phyloP scores from a whole-genome alignment of 352 stramenopile genomes.

The Globisporangium megalacanthum region DNA sequence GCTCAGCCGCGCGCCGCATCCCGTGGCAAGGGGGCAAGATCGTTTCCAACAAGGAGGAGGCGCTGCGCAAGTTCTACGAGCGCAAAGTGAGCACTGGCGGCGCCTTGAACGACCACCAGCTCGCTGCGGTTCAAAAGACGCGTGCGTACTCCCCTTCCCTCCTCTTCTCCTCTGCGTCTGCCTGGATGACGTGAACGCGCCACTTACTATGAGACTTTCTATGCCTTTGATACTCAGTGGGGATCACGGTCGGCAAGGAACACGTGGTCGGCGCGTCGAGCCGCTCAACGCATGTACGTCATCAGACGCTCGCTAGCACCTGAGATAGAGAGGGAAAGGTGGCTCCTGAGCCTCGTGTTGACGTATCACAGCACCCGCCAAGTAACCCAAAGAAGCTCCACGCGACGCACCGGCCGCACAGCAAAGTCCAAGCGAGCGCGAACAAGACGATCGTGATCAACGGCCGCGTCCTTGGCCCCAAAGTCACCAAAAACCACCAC shows the following conservation, averaged over 20 bases:
- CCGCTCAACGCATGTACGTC: not conserved
- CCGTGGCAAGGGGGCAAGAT: slow-evolving; percentile 80
- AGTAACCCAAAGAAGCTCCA: slow-evolving; percentile 44
- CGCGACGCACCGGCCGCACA: slow-evolving; percentile 34
- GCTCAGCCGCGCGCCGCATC: slow-evolving; percentile 30
- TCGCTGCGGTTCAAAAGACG: slow-evolving; percentile 36
- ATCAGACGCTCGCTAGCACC: not conserved
- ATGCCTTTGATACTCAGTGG: slow-evolving; percentile 8
- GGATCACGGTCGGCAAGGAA: slow-evolving; percentile 16
- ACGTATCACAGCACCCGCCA: not conserved
- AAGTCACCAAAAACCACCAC: slow-evolving; percentile 19
- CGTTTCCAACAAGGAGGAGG: slow-evolving; percentile 80
- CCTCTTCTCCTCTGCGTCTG: not conserved
- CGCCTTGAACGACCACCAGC: slow-evolving; percentile 41
- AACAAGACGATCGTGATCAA: slow-evolving; percentile 49
- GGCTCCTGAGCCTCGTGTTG: not conserved
- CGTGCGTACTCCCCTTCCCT: slow-evolving; percentile 20
- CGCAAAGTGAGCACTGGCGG: slow-evolving; percentile 53
- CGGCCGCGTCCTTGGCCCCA: slow-evolving; percentile 57
- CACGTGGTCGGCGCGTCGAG: slow-evolving; percentile 7
- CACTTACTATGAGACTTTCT: not conserved
- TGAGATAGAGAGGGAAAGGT: not conserved
- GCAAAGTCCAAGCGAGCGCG: slow-evolving; percentile 32
- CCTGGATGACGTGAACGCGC: not conserved
- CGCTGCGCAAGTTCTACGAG: slow-evolving; percentile 81